Evolutionary conservation across 2,329 filamentous ascomycete species (phyloP).

Genomic region (Aspergillus sp.): DNA sequence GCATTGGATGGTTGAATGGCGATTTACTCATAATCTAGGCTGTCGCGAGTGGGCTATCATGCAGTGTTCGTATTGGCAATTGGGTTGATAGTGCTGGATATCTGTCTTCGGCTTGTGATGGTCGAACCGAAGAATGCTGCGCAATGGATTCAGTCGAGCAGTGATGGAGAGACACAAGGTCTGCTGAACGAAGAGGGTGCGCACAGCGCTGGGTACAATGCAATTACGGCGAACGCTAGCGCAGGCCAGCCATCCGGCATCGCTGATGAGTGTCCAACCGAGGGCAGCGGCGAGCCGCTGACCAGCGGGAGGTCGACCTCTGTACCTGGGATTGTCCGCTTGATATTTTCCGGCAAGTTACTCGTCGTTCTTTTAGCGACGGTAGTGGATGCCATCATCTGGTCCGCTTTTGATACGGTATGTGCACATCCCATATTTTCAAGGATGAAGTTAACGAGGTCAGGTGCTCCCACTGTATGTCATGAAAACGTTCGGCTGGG

Average conservation of each 20-base stretch:
- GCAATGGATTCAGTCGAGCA: conserved; percentile 16
- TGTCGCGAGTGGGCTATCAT: conserved; percentile 31
- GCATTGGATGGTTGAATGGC: neutral
- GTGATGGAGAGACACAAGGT: conserved; percentile 11
- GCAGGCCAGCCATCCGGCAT: neutral
- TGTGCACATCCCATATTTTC: neutral
- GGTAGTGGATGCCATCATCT: conserved; percentile 53
- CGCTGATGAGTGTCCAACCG: neutral
- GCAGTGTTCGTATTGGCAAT: conserved; percentile 39
- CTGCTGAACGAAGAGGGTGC: neutral
- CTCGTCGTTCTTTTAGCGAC: conserved; percentile 48
- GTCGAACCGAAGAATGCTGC: conserved; percentile 49
- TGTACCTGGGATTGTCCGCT: conserved; percentile 26
- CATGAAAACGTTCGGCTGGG: conserved; percentile 57
- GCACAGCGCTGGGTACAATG: neutral
- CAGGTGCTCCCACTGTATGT: conserved; percentile 59
- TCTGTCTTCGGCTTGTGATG: conserved; percentile 61
- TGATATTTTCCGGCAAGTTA: conserved; percentile 47
- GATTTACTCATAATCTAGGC: conserved; percentile 13
- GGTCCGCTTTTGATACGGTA: conserved; percentile 57
- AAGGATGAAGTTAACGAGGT: neutral
- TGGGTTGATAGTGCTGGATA: conserved; percentile 59
- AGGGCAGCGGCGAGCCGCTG: conserved; percentile 11
- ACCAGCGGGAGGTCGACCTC: conserved; percentile 10
- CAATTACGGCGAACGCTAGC: neutral